Evolutionary conservation across 2,329 filamentous ascomycete genomes (phyloP).

Genomic region (Ascochyta rabiei): DNA sequence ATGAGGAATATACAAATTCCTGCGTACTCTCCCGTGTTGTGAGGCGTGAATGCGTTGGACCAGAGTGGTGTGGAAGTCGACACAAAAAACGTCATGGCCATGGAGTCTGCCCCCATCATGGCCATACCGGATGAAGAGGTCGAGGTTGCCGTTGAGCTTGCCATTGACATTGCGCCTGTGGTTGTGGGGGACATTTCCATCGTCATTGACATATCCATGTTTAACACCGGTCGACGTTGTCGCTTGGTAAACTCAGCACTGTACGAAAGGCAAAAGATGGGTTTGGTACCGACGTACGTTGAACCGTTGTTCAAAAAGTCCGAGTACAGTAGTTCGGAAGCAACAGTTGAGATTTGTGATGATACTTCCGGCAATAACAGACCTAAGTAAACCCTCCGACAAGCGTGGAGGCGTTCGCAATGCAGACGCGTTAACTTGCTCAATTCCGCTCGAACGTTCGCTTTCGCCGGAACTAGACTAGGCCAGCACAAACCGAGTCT

Average conservation of each 20-base stretch:
- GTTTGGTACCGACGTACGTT: not conserved
- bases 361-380: not conserved
- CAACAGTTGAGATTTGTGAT: not conserved
- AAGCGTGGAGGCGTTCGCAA: not conserved
- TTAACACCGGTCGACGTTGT: not conserved
- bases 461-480: slow-evolving; percentile 1
- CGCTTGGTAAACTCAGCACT: not conserved
- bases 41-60: slow-evolving; percentile 74
- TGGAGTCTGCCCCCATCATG: slow-evolving; percentile 34
- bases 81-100: slow-evolving; percentile 69
- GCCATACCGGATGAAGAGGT: not conserved
- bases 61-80: slow-evolving; percentile 66
- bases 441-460: slow-evolving; percentile 16
- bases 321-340: not conserved
- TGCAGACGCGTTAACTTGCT: slow-evolving; percentile 17
- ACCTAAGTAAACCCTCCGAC: no score
- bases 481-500: not conserved
- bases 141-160: slow-evolving; percentile 19
- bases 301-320: not conserved
- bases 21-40: slow-evolving; percentile 71
- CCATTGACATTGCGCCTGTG: slow-evolving; percentile 14
- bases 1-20: slow-evolving; percentile 91
- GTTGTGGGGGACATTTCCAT: not conserved
- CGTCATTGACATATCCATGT: slow-evolving; percentile 18
- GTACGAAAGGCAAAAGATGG: not conserved